Percentiles rank a stretch among this genome's conserved stretches.
These are phyloP conservation scores for Aspergillus pseudoterreus DNA, from an alignment of 2,329 filamentous ascomycete species.

Conservation along the genomic window DNA sequence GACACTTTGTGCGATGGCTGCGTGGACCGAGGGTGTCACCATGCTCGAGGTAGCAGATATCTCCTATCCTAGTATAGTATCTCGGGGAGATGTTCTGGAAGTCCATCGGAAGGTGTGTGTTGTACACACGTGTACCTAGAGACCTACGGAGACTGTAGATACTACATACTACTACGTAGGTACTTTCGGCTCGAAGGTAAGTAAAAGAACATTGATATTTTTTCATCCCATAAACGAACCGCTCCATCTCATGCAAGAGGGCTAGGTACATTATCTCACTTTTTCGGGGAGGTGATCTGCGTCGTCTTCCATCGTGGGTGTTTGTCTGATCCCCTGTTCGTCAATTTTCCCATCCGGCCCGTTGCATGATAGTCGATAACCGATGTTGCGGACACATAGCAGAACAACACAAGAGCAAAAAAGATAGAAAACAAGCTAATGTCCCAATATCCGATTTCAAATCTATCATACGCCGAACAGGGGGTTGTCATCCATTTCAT, in stretches of 20 bases:
- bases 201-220: background rate
- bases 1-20: no score
- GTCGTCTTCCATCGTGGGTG: background rate
- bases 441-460: conserved; percentile 1
- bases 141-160: background rate
- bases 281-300: background rate
- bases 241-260: background rate
- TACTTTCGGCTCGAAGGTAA: background rate
- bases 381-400: background rate
- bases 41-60: background rate
- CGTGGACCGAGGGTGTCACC: background rate
- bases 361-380: background rate
- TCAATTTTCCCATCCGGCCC: background rate
- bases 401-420: background rate
- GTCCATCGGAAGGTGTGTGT: background rate
- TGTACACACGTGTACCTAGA: background rate
- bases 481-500: background rate
- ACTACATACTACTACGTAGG: background rate
- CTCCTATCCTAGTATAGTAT: background rate
- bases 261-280: background rate
- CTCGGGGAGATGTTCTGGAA: background rate
- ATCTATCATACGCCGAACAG: conserved; percentile 1
- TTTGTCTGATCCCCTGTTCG: background rate
- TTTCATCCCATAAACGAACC: background rate
- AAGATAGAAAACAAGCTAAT: background rate